Evolutionary conservation across 1,284 basidiomycete species (phyloP).

Genomic region (Ustilago cynodontis): DNA sequence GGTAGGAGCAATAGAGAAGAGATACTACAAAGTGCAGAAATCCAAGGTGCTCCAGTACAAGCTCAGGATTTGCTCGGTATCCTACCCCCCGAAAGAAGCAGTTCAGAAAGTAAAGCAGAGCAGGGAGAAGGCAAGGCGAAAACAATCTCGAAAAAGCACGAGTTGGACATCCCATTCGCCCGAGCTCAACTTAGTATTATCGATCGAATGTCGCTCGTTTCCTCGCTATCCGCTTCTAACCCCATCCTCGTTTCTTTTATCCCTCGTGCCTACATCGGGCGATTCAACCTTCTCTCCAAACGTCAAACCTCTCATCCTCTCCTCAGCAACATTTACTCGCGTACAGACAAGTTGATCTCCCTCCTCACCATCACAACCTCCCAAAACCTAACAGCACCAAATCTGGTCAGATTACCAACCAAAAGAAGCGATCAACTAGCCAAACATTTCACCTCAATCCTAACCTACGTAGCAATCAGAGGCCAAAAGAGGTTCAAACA

Average conservation of each 20-base stretch:
- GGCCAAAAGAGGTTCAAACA: constrained; percentile 10
- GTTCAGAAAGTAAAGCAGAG: too few species aligned
- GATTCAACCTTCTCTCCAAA: constrained; percentile 19
- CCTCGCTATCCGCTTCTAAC: constrained; percentile 20
- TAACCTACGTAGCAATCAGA: constrained; percentile 28
- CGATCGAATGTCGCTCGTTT: constrained; percentile 39
- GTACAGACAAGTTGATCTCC: constrained; percentile 22
- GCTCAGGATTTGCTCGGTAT: constrained; percentile 26
- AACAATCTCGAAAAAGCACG: too few species aligned
- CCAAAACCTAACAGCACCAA: too few species aligned
- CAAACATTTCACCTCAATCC: not conserved
- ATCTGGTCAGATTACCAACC: not conserved
- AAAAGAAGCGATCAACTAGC: not conserved
- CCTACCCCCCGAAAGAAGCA: constrained; percentile 11
- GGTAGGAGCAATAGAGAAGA: constrained; percentile 6
- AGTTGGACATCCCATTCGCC: constrained; percentile 41
- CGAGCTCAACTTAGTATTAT: constrained; percentile 35
- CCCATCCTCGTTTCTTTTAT: constrained; percentile 31
- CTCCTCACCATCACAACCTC: constrained; percentile 22
- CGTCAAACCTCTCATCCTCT: constrained; percentile 16
- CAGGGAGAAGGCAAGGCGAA: too few species aligned
- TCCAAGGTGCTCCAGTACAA: constrained; percentile 30
- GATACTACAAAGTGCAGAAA: constrained; percentile 23
- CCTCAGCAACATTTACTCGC: constrained; percentile 11
- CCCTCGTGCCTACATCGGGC: constrained; percentile 19